Conservation (phyloP, 176 grass and related monocot species). For the Microstegium vimineum region DNA sequence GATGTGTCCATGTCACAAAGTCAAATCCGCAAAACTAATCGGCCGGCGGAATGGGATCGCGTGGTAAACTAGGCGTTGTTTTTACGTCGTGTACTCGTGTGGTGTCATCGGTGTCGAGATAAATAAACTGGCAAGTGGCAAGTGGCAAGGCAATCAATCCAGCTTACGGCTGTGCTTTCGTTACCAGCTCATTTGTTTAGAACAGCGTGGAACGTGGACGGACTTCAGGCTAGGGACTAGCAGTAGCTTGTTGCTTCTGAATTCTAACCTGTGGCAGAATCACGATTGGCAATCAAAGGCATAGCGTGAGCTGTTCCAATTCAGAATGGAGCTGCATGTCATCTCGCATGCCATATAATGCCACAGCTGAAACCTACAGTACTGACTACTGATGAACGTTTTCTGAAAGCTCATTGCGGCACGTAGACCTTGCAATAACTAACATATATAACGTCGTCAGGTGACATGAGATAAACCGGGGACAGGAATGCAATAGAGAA, state of each 20-base stretch:
- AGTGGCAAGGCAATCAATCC: not conserved
- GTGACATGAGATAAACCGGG: not conserved
- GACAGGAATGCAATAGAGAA: not conserved
- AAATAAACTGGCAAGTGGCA: not conserved
- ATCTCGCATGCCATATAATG: not conserved
- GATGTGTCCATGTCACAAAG: constrained; percentile 6
- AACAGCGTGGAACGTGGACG: too few species aligned
- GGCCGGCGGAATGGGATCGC: not conserved
- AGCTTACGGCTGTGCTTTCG: not conserved
- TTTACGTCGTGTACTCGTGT: not conserved
- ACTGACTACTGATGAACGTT: too few species aligned
- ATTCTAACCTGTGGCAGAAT: not conserved
- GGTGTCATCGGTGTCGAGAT: not conserved
- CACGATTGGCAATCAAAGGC: not conserved
- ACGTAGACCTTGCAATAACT: not conserved
- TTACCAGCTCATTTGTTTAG: not conserved
- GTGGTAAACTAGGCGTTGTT: not conserved
- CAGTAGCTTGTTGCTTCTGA: not conserved
- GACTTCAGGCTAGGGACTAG: not conserved
- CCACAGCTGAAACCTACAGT: too few species aligned
- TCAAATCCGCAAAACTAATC: constrained; percentile 9
- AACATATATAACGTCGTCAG: not conserved
- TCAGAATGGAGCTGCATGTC: not conserved
- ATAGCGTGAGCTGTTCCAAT: not conserved
- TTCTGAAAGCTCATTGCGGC: not conserved